Evolutionary conservation across 331 rosid genomes (phyloP).

Genomic region (Quercus lobata): DNA sequence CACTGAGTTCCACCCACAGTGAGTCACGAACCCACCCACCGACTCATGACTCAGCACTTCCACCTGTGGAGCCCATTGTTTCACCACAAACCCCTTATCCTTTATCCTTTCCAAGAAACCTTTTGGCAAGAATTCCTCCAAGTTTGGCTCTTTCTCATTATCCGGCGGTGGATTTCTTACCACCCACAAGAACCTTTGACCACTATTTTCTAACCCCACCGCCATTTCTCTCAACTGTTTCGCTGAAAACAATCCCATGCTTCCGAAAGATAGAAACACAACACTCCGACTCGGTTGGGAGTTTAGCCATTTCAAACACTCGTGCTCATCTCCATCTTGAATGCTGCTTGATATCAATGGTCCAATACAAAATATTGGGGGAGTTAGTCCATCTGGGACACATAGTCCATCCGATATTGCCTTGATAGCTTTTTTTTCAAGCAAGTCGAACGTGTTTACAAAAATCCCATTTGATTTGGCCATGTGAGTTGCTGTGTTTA

Average conservation of each 20-base stretch:
- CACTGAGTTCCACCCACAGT: conserved; percentile 25
- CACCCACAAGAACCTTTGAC: conserved; percentile 40
- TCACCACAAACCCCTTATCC: conserved; percentile 14
- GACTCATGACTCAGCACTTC: conserved; percentile 12
- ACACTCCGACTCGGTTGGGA: conserved; percentile 36
- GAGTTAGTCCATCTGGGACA: background rate
- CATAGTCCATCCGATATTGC: conserved; percentile 3
- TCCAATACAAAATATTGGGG: conserved; percentile 14
- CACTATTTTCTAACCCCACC: conserved; percentile 32
- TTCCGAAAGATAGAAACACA: conserved; percentile 31
- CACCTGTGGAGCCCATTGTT: background rate
- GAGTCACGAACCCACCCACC: conserved; percentile 17
- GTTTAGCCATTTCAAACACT: conserved; percentile 39
- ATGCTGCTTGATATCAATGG: conserved; percentile 15
- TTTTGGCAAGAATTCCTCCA: no score
- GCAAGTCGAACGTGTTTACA: conserved; percentile 13
- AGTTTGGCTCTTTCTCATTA: no score
- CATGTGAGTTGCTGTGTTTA: conserved; percentile 11
- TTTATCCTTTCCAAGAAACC: no score
- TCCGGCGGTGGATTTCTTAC: background rate
- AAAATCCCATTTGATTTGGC: conserved; percentile 8
- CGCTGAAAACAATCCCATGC: conserved; percentile 34
- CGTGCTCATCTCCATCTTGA: background rate
- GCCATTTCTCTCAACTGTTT: conserved; percentile 32
- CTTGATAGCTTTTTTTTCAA: conserved; percentile 12